Base-by-base conservation (phyloP, 2,329 filamentous ascomycete genomes). In the Aureobasidium mangrovei region DNA sequence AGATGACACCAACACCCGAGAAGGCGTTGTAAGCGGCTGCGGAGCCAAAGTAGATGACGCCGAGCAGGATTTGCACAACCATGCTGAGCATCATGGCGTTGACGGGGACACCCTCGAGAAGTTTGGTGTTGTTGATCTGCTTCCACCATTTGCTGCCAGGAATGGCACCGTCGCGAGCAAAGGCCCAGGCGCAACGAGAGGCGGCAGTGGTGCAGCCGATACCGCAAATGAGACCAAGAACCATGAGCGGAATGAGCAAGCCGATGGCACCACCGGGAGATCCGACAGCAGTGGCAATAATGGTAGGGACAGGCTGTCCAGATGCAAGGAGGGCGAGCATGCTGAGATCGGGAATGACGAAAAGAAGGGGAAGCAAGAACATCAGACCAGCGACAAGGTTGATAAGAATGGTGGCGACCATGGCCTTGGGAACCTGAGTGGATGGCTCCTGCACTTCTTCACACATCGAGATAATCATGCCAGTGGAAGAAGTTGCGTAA, bases 381-480 rank as follows among this genome's bases (percentile, higher is more conserved):
- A 87, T 68, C 28, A 88, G 74, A 39, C 84, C 84, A 58, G 77
- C 79, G 59, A 84, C 63, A 47, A 77, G 80, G 74, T 88, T 87
- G 69, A 87, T 76, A 60, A 82, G 60, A 60, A 87, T 76, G 59
- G 84, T 59, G 84, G 51, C 60, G 43, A 86, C 82, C 81, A 88
- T 85, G 61, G 84, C 85, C 67, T 84, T 85, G 60, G 84, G 84
- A 6, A 87, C 83, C 66, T 87, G 84, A 2, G 75, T 79, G 0
- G 81, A 74, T 4, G 84, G 84, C 45, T 81, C 71, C 64, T 78
- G 74, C 9, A 86, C 83, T 67, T 88, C 85, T 69, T 88, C 85
- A 62, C 83, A 86, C 84, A 87, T 88, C 58, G 80, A 84, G 35
- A 88, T 84, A 56, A 89, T 84, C 85, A 89, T 89, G 69, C 86